These are phyloP conservation scores for Linum usitatissimum DNA, from an alignment of 345 rosid species.

Conservation along the genomic window DNA sequence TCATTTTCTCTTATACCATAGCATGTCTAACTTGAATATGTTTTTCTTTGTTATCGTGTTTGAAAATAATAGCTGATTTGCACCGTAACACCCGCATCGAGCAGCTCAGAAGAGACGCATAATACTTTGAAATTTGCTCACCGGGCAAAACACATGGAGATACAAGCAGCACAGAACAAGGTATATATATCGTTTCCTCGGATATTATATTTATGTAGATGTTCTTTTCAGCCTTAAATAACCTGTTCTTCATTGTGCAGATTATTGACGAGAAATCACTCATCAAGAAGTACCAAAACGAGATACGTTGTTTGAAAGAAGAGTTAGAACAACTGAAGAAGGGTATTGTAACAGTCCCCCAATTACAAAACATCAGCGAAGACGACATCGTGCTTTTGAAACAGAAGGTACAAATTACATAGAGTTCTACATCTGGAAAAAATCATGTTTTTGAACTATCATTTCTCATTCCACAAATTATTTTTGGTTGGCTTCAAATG, in stretches of 20 bases:
- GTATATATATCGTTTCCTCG: conserved; percentile 20
- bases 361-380: conserved; percentile 45
- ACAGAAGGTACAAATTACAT: conserved; percentile 57
- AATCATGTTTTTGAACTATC: conserved; percentile 4
- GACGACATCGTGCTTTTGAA: conserved; percentile 78
- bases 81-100: conserved; percentile 93
- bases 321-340: conserved; percentile 86
- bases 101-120: conserved; percentile 95
- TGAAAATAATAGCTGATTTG: conserved; percentile 78
- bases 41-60: conserved; percentile 13
- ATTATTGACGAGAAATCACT: conserved; percentile 97
- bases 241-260: conserved; percentile 32
- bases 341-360: conserved; percentile 69
- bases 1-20: background rate
- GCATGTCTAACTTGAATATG: background rate
- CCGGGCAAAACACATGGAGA: conserved; percentile 97
- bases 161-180: conserved; percentile 91
- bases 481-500: conserved; percentile 21
- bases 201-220: background rate
- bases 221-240: conserved; percentile 12
- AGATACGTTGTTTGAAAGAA: conserved; percentile 81
- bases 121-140: conserved; percentile 98
- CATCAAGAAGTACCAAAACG: conserved; percentile 92
- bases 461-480: conserved; percentile 6
- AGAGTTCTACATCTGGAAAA: conserved; percentile 8